These are phyloP conservation scores for Trichoderma guizhouense DNA, from an alignment of 2,329 filamentous ascomycete genomes.

Conservation along the genomic window DNA sequence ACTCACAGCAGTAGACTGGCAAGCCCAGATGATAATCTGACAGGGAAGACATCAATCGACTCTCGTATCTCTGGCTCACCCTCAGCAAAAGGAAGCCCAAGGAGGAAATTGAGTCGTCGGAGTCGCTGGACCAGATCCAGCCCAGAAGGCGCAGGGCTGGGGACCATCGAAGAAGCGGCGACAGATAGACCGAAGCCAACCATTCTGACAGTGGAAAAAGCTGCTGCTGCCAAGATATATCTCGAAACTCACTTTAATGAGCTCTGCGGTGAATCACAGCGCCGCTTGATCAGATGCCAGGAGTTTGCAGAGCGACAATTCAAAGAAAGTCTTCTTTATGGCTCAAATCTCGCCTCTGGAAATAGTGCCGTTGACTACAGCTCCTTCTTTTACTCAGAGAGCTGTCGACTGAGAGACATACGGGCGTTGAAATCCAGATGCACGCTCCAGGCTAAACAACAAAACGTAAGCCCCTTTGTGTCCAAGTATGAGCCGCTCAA, in stretches of 20 bases:
- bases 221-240: slow-evolving; percentile 78
- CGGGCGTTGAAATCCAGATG: slow-evolving; percentile 66
- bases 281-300: slow-evolving; percentile 31
- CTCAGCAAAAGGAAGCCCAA: slow-evolving; percentile 23
- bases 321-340: slow-evolving; percentile 53
- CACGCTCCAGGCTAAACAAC: slow-evolving; percentile 22
- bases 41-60: slow-evolving; percentile 35
- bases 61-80: slow-evolving; percentile 27
- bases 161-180: slow-evolving; percentile 35
- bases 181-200: slow-evolving; percentile 31
- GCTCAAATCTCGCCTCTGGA: slow-evolving; percentile 48
- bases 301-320: slow-evolving; percentile 34
- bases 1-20: slow-evolving; percentile 27
- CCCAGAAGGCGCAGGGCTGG: slow-evolving; percentile 33
- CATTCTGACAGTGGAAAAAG: slow-evolving; percentile 66
- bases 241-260: slow-evolving; percentile 81
- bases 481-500: slow-evolving; percentile 71
- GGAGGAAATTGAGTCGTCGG: slow-evolving; percentile 29
- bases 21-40: slow-evolving; percentile 26
- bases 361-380: slow-evolving; percentile 54
- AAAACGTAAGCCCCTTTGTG: slow-evolving; percentile 19
- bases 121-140: slow-evolving; percentile 37
- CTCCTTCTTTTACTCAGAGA: slow-evolving; percentile 66
- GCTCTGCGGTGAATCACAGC: slow-evolving; percentile 50
- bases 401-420: slow-evolving; percentile 68